Conservation (phyloP, 495 filamentous ascomycete genomes). For the Aspergillus nidulans region DNA sequence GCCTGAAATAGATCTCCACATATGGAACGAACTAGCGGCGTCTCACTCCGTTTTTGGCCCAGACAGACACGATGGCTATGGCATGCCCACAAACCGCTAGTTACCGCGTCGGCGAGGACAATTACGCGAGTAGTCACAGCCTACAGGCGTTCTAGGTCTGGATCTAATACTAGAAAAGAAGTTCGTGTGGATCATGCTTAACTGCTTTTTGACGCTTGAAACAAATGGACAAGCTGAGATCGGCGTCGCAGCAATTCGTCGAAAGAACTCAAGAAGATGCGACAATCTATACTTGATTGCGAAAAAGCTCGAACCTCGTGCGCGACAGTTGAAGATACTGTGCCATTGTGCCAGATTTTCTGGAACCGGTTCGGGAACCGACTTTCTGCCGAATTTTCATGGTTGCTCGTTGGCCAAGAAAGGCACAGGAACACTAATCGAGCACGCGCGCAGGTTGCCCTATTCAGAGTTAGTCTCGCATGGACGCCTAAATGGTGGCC, state of each 20-base stretch:
- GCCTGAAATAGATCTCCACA: not conserved
- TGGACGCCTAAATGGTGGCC: not conserved
- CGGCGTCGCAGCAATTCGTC: not conserved
- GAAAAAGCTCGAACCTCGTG: slow-evolving; percentile 11
- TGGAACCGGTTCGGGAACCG: slow-evolving; percentile 6
- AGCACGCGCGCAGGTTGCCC: not conserved
- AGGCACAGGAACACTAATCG: not conserved
- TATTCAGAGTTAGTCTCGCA: not conserved
- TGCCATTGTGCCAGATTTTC: not conserved
- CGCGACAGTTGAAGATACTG: not conserved
- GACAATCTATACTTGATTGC: slow-evolving; percentile 15
- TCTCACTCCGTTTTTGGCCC: not conserved
- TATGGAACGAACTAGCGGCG: not conserved
- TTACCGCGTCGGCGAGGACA: not conserved
- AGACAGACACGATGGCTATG: not conserved
- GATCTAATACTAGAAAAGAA: not conserved
- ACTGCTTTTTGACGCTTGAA: not conserved
- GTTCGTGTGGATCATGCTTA: not conserved
- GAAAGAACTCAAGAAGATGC: not conserved
- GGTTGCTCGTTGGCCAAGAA: not conserved
- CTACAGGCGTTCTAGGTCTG: not conserved
- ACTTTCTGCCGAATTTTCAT: slow-evolving; percentile 2
- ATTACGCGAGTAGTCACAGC: not conserved
- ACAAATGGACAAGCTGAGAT: not conserved
- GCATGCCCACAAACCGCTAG: not conserved